phyloP scores from a whole-genome alignment of 1,284 basidiomycete species.

The Fomitopsis pinicola region DNA sequence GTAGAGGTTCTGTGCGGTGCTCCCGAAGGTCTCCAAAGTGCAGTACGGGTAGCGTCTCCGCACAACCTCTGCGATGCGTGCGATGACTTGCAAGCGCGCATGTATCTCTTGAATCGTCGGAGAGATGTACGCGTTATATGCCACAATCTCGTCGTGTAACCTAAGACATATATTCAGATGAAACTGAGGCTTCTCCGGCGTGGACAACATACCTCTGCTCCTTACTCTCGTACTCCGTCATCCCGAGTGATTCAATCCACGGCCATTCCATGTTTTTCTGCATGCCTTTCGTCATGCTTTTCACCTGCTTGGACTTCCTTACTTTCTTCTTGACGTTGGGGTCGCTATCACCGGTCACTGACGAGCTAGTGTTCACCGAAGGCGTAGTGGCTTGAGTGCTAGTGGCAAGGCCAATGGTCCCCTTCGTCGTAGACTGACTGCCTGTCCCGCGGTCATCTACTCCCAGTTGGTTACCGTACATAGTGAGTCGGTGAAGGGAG shows the following conservation, averaged over 20 bases:
- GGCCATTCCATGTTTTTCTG: slow-evolving; percentile 10
- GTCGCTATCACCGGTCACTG: not conserved
- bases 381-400: no score
- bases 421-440: no score
- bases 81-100: slow-evolving; percentile 21
- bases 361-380: no score
- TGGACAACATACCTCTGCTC: slow-evolving; percentile 29
- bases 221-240: slow-evolving; percentile 24
- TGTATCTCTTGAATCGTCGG: slow-evolving; percentile 23
- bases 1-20: slow-evolving; percentile 24
- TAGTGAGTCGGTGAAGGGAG: no score
- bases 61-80: slow-evolving; percentile 19
- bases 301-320: not conserved
- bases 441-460: no score
- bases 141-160: slow-evolving; percentile 57
- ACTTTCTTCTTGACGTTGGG: slow-evolving; percentile 1
- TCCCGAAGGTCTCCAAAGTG: slow-evolving; percentile 25
- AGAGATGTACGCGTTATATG: slow-evolving; percentile 23
- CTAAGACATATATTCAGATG: slow-evolving; percentile 29
- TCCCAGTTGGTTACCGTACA: no score
- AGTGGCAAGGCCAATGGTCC: no score
- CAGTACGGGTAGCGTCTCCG: slow-evolving; percentile 16
- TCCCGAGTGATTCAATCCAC: slow-evolving; percentile 22
- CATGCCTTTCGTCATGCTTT: not conserved
- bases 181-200: not conserved